These are phyloP conservation scores for Elsinoe necatrix DNA, from an alignment of 2,329 filamentous ascomycete species.

Conservation along the genomic window DNA sequence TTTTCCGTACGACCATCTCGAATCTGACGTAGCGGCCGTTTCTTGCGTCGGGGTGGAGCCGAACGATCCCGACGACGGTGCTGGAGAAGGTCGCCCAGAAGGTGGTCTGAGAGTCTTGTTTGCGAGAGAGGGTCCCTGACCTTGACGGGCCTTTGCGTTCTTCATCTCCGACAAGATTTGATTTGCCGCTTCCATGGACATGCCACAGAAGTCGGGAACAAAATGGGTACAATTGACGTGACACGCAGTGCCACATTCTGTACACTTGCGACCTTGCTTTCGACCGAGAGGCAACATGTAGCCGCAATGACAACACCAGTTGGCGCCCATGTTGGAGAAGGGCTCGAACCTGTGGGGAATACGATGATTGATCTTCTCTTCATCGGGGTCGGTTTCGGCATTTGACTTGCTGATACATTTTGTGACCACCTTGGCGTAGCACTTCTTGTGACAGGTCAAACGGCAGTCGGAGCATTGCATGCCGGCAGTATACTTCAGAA, in stretches of 20 bases:
- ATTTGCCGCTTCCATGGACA: constrained; percentile 97
- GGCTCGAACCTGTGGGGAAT: constrained; percentile 95
- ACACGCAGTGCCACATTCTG: constrained; percentile 87
- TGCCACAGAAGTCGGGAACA: constrained; percentile 96
- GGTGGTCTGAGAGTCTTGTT: constrained; percentile 57
- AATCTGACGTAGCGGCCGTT: constrained; percentile 25
- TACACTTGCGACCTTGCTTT: constrained; percentile 89
- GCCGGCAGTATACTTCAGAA: constrained; percentile 94
- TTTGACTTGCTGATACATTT: constrained; percentile 99
- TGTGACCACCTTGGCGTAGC: constrained; percentile 91
- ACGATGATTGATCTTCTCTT: constrained; percentile 98
- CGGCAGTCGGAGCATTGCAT: constrained; percentile 99
- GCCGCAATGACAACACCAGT: constrained; percentile 98
- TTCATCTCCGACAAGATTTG: constrained; percentile 83
- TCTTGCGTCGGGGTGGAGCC: constrained; percentile 30
- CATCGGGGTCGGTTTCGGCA: constrained; percentile 93
- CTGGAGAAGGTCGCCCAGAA: constrained; percentile 39
- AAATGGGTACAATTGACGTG: constrained; percentile 89
- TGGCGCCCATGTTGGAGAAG: constrained; percentile 96
- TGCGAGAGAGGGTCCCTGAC: constrained; percentile 45
- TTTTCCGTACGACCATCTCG: constrained; percentile 43
- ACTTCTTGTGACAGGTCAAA: constrained; percentile 98
- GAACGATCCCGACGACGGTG: constrained; percentile 32
- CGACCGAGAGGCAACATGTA: constrained; percentile 91
- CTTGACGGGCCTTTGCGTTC: constrained; percentile 62